A percentile compares a stretch with the other conserved stretches of the same genome.
Evolutionary conservation across 495 filamentous ascomycete species (phyloP).

Genomic region (Thozetella sp.): DNA sequence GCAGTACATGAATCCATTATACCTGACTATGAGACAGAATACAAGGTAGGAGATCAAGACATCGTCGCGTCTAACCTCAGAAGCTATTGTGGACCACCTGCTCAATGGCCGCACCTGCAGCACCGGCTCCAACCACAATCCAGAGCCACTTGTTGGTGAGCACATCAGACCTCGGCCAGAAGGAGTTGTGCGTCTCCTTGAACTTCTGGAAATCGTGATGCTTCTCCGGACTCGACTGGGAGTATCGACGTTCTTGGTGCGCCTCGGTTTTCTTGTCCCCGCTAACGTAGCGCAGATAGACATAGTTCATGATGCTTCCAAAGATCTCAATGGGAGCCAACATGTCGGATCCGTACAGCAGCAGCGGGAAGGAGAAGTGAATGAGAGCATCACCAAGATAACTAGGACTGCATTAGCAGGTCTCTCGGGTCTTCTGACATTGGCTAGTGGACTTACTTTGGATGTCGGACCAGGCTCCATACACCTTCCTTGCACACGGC

Average conservation of each 20-base stretch:
- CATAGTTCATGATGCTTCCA: constrained; percentile 58
- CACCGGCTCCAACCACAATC: constrained; percentile 47
- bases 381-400: constrained; percentile 60
- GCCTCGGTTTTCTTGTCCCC: constrained; percentile 57
- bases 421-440: too few species aligned
- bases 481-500: constrained; percentile 52
- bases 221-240: constrained; percentile 44
- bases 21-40: too few species aligned
- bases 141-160: constrained; percentile 56
- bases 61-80: too few species aligned
- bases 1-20: too few species aligned
- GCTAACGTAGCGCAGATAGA: constrained; percentile 55
- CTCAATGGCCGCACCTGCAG: constrained; percentile 28
- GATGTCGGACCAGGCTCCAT: constrained; percentile 62
- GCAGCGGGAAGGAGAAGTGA: constrained; percentile 49
- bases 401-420: constrained; percentile 27
- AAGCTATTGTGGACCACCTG: too few species aligned
- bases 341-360: constrained; percentile 50
- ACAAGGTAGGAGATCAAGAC: too few species aligned
- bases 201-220: constrained; percentile 48
- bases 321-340: constrained; percentile 54
- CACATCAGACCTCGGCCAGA: constrained; percentile 54
- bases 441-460: constrained; percentile 47
- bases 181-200: constrained; percentile 53
- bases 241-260: constrained; percentile 51